These are phyloP conservation scores for Trypanosoma avium DNA, from an alignment of 208 protist species.

Conservation along the genomic window DNA sequence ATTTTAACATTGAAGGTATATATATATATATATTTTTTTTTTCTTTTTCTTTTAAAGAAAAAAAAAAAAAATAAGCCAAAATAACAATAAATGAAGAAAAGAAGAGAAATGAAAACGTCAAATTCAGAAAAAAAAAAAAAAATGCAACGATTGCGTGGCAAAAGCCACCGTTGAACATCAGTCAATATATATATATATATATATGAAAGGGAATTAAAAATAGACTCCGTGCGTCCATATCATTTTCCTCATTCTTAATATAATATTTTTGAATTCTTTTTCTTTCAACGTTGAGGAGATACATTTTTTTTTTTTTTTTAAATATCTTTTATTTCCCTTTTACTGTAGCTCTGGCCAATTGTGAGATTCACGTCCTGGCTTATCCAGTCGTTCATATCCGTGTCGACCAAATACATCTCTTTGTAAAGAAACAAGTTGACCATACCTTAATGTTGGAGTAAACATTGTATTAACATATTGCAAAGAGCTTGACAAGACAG, in stretches of 20 bases:
- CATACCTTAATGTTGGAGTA: constrained; percentile 68
- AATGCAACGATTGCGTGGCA: too few species aligned
- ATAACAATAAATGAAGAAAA: constrained; percentile 20
- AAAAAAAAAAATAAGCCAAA: constrained; percentile 25
- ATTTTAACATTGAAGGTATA: too few species aligned
- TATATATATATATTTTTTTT: constrained; percentile 6
- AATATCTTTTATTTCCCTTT: constrained; percentile 5
- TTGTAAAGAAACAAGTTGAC: constrained; percentile 91
- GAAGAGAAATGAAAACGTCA: neutral
- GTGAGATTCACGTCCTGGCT: constrained; percentile 75
- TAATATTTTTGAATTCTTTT: too few species aligned
- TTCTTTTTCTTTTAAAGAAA: constrained; percentile 6
- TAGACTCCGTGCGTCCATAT: too few species aligned
- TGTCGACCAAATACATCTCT: constrained; percentile 91
- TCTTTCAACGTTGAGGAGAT: too few species aligned
- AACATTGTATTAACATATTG: constrained; percentile 89
- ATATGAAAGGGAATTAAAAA: too few species aligned
- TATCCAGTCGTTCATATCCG: constrained; percentile 88
- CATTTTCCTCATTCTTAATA: too few species aligned
- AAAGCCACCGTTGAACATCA: too few species aligned
- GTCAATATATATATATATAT: too few species aligned
- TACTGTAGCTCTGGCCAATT: constrained; percentile 87
- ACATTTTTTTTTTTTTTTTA: neutral
- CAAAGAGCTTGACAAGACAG: constrained; percentile 76
- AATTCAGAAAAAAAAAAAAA: constrained; percentile 1